Percentiles rank a stretch among this genome's conserved stretches.
These are phyloP conservation scores for Penicillium silybi DNA, from an alignment of 495 filamentous ascomycete genomes.

Conservation along the genomic window DNA sequence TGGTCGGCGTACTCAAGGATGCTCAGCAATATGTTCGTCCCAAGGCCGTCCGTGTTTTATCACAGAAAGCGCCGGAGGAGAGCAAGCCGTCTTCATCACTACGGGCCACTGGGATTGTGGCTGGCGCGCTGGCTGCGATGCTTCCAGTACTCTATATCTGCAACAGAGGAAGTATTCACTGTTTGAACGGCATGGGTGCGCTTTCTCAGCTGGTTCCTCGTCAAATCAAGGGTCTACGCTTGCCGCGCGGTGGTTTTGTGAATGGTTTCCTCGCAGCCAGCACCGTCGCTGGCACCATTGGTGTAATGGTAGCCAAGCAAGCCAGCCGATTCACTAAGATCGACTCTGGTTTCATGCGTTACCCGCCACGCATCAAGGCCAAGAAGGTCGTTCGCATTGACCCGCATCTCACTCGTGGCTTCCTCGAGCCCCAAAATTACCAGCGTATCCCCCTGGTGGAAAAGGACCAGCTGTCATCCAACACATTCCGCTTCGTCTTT, in stretches of 20 bases:
- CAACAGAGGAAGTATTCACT: neutral
- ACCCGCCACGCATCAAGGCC: constrained; percentile 35
- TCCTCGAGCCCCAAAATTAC: constrained; percentile 45
- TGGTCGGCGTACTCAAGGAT: constrained; percentile 31
- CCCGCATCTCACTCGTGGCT: constrained; percentile 33
- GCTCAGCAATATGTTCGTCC: constrained; percentile 22
- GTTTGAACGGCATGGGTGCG: constrained; percentile 4
- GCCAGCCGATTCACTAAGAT: constrained; percentile 26
- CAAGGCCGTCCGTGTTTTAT: constrained; percentile 26
- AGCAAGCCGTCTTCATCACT: constrained; percentile 5
- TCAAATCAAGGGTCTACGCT: constrained; percentile 7
- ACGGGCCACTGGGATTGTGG: constrained; percentile 2
- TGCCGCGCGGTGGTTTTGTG: constrained; percentile 25
- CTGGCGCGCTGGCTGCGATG: constrained; percentile 13
- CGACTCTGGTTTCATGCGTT: constrained; percentile 37
- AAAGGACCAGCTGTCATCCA: constrained; percentile 40
- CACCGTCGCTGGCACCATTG: constrained; percentile 21
- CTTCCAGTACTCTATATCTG: constrained; percentile 15
- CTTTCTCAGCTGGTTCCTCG: constrained; percentile 13
- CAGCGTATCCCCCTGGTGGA: constrained; percentile 39
- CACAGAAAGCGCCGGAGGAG: constrained; percentile 11
- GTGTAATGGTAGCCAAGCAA: constrained; percentile 18
- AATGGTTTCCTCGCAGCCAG: constrained; percentile 36
- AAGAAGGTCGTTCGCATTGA: constrained; percentile 23
- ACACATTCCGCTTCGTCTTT: constrained; percentile 48